A percentile compares a stretch with the other conserved stretches of the same genome.
Evolutionary conservation across 768 basidiomycete genomes (phyloP).

Genomic region (Polyporus arcularius): DNA sequence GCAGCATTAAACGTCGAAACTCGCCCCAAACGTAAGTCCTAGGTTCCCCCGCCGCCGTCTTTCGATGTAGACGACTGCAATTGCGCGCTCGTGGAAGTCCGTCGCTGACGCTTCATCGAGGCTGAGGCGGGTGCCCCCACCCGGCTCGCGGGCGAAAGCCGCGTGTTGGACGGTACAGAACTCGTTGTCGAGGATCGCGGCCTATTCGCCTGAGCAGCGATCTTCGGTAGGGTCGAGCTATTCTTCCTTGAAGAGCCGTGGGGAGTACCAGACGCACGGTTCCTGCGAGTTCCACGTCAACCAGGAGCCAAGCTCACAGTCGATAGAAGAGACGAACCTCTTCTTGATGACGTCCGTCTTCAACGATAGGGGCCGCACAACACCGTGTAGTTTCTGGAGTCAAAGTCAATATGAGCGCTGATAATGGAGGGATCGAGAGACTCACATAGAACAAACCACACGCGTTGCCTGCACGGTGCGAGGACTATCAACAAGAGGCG

Average conservation of each 20-base stretch:
- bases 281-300: constrained; percentile 44
- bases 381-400: constrained; percentile 88
- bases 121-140: constrained; percentile 29
- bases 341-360: constrained; percentile 99
- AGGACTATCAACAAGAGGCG: constrained; percentile 17
- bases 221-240: constrained; percentile 62
- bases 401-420: neutral
- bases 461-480: constrained; percentile 64
- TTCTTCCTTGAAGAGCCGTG: constrained; percentile 66
- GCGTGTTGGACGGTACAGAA: constrained; percentile 49
- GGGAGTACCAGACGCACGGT: constrained; percentile 78
- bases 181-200: constrained; percentile 73
- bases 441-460: constrained; percentile 92
- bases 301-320: neutral
- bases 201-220: constrained; percentile 72
- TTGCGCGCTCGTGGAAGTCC: constrained; percentile 65
- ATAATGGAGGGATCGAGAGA: constrained; percentile 24
- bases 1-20: constrained; percentile 31
- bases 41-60: constrained; percentile 24
- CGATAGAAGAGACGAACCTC: constrained; percentile 47
- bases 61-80: constrained; percentile 38
- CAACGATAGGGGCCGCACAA: constrained; percentile 89
- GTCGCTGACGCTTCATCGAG: constrained; percentile 79
- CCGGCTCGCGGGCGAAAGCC: constrained; percentile 37
- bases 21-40: constrained; percentile 23